Evolutionary conservation across 345 rosid species (phyloP), one percentile per base, ranked within the genome.

Genomic region (Eucalyptus sideroxylon): DNA sequence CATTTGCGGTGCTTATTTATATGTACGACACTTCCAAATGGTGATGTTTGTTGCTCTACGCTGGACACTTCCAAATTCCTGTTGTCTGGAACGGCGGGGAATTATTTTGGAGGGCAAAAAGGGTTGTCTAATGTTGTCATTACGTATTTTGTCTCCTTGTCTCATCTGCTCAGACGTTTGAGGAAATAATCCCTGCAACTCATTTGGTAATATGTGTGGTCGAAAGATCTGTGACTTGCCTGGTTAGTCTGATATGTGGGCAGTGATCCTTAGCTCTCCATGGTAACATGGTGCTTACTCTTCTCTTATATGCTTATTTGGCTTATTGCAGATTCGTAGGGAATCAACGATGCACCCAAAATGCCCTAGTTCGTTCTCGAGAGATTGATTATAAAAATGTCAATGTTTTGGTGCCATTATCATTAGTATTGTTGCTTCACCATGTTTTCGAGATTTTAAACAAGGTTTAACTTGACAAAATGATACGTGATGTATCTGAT

Each of bases 101-200:
- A 11, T 59, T 59, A 59, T n/a, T 59, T 27, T 26, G 65, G 65
- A 26, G 65, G 65, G 65, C 65, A 59, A 0, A 59, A 59, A 24
- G 27, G 92, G 94, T 95, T 42, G 97, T 97, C 65, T 59, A 6
- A 95, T 96, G 72, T 96, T 97, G 30, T 95, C 96, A 92, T 94
- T 24, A 59, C 65, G 30, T 1, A 59, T 59, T 10, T 53, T 53
- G 59, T 53, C 59, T 53, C 26, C 59, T 7, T 5, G 24, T 53
- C 59, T 53, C 59, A 53, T 53, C 5, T 8, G 59, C 59, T 53
- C 59, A 53, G 59, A 53, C 24, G 1, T 53, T 19, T 53, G 24
- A 53, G 26, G 59, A 53, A 53, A 53, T 53, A 53, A 0, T 53
- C 59, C 26, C 2, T 53, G 0, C 59, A 17, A 53, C 26, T 53